Evolutionary conservation across 345 rosid genomes (phyloP).

Genomic region (Melaleuca alternifolia): DNA sequence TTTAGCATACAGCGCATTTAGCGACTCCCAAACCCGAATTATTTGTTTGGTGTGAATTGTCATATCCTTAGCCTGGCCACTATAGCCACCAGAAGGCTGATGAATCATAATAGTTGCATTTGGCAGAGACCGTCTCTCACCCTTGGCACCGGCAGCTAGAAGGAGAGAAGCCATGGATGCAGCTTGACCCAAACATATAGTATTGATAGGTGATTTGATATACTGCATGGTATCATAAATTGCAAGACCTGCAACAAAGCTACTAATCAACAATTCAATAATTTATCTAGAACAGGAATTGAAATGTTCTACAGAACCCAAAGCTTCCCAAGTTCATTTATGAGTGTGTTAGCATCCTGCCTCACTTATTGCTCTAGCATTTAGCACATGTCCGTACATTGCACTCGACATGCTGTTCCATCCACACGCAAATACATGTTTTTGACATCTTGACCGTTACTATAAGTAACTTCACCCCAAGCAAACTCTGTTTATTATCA

Average conservation of each 20-base stretch:
- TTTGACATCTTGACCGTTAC: background rate
- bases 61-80: slow-evolving; percentile 94
- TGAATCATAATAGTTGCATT: slow-evolving; percentile 94
- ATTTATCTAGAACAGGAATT: background rate
- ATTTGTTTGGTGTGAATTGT: slow-evolving; percentile 92
- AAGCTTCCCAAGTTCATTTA: background rate
- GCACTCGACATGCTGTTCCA: background rate
- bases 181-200: slow-evolving; percentile 96
- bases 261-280: background rate
- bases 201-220: slow-evolving; percentile 78
- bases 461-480: background rate
- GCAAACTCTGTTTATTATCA: background rate
- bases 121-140: slow-evolving; percentile 87
- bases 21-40: slow-evolving; percentile 80
- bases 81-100: slow-evolving; percentile 98
- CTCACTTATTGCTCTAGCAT: background rate
- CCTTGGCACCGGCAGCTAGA: slow-evolving; percentile 82
- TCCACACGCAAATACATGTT: background rate
- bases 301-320: background rate
- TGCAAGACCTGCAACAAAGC: slow-evolving; percentile 59
- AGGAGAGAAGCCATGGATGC: slow-evolving; percentile 99
- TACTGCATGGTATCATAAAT: slow-evolving; percentile 98
- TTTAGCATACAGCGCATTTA: slow-evolving; percentile 61
- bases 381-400: background rate
- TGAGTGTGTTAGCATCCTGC: background rate